A percentile compares a stretch with the other conserved stretches of the same genome.
Conservation (phyloP, 192 early-diverging fungal genomes). For the Pecoramyces ruminantium region DNA sequence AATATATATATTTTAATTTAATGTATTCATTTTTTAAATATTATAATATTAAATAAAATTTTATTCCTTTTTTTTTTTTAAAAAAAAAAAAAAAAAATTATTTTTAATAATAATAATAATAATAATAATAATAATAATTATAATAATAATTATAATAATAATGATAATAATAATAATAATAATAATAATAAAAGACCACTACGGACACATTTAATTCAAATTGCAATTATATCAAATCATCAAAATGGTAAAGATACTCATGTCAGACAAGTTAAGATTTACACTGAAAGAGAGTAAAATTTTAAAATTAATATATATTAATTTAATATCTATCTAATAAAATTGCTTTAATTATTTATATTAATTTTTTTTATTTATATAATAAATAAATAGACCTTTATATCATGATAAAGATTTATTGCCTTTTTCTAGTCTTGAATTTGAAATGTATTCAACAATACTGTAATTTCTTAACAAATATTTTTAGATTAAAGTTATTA, state of each 20-base stretch:
- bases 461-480: slow-evolving; percentile 8
- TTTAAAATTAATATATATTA: no score
- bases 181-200: slow-evolving; percentile 20
- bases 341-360: not conserved
- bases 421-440: slow-evolving; percentile 27
- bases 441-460: slow-evolving; percentile 18
- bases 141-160: no score
- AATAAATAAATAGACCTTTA: slow-evolving; percentile 3
- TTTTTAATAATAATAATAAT: no score
- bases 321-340: not conserved
- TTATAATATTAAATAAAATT: not conserved
- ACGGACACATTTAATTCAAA: slow-evolving; percentile 44
- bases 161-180: slow-evolving; percentile 10
- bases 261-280: slow-evolving; percentile 55
- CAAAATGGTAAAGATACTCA: slow-evolving; percentile 74
- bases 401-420: slow-evolving; percentile 16
- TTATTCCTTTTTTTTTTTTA: no score
- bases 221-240: slow-evolving; percentile 51
- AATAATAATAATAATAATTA: no score
- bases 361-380: not conserved
- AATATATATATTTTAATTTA: no score
- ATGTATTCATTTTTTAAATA: slow-evolving; percentile 1
- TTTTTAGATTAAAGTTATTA: no score
- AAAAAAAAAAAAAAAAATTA: no score
- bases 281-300: slow-evolving; percentile 29